Evolutionary conservation across 2,329 filamentous ascomycete genomes (phyloP).

Genomic region (Sporothrix phasma): DNA sequence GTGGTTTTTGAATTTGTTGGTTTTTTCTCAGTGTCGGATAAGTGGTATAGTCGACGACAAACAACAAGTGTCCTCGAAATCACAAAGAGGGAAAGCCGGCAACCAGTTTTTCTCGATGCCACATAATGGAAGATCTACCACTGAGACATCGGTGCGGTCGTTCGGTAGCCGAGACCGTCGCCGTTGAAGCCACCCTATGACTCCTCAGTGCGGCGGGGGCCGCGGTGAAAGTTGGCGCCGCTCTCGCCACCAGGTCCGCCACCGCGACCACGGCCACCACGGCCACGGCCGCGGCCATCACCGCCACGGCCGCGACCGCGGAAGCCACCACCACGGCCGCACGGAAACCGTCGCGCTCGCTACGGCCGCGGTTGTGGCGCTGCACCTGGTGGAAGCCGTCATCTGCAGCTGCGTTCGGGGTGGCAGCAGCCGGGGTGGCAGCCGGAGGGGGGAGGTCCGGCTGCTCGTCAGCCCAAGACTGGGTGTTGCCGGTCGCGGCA

Average conservation of each 20-base stretch:
- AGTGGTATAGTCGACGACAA: neutral
- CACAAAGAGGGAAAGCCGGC: neutral
- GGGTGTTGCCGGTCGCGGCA: conserved; percentile 42
- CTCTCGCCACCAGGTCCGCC: conserved; percentile 4
- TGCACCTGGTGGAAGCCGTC: conserved; percentile 69
- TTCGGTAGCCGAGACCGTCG: neutral
- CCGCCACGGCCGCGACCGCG: conserved; percentile 37
- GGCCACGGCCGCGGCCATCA: conserved; percentile 29
- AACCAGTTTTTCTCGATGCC: neutral
- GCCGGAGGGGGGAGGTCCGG: conserved; percentile 40
- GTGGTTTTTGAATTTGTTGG: neutral
- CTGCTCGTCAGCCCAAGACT: conserved; percentile 78
- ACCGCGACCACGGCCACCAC: conserved; percentile 10
- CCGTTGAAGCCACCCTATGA: conserved; percentile 1
- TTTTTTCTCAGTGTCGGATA: too few relatives aligned
- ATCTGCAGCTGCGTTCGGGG: conserved; percentile 27
- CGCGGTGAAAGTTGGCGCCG: conserved; percentile 1
- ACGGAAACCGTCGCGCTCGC: conserved; percentile 40
- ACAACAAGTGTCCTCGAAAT: neutral
- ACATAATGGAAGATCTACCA: neutral
- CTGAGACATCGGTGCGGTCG: neutral
- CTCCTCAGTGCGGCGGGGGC: conserved; percentile 13
- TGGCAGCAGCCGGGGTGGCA: conserved; percentile 21
- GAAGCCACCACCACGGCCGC: conserved; percentile 43
- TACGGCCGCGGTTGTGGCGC: conserved; percentile 46